These are phyloP conservation scores for Salisapilia sapeloensis DNA, from an alignment of 352 stramenopile genomes.

Conservation along the genomic window DNA sequence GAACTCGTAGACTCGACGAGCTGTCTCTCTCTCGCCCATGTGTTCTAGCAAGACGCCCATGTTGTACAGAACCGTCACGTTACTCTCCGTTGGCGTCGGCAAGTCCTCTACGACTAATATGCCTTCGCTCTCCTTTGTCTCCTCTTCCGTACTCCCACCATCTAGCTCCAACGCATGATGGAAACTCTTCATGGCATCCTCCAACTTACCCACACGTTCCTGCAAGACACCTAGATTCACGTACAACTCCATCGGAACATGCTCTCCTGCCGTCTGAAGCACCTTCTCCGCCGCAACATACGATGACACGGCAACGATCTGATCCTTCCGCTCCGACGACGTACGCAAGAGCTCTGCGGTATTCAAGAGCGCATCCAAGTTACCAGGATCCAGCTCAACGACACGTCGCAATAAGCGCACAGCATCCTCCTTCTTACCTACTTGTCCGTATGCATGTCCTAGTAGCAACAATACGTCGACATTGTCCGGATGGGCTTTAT, in stretches of 20 bases:
- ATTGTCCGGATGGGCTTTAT: constrained; percentile 80
- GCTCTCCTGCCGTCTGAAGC: constrained; percentile 67
- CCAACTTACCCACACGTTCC: constrained; percentile 72
- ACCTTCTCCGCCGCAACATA: constrained; percentile 80
- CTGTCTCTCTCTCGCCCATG: constrained; percentile 77
- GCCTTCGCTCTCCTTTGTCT: constrained; percentile 2
- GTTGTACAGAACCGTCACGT: constrained; percentile 93
- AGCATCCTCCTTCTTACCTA: constrained; percentile 68
- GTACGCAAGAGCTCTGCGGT: constrained; percentile 65
- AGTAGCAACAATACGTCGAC: constrained; percentile 72
- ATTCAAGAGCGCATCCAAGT: constrained; percentile 69
- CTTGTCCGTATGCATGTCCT: constrained; percentile 63
- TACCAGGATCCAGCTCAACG: constrained; percentile 69
- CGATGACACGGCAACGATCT: constrained; percentile 80
- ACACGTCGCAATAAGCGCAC: constrained; percentile 66
- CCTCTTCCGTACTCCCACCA: constrained; percentile 5
- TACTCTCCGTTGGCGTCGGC: constrained; percentile 43
- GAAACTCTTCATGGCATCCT: constrained; percentile 87
- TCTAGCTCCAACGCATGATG: constrained; percentile 46
- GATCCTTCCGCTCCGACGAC: constrained; percentile 70
- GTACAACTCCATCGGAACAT: constrained; percentile 70
- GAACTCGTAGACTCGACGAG: constrained; percentile 86
- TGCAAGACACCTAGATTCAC: constrained; percentile 73
- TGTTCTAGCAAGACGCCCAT: constrained; percentile 90
- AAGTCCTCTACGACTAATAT: no score